phyloP scores from a whole-genome alignment of 345 rosid species.

The Populus alba region DNA sequence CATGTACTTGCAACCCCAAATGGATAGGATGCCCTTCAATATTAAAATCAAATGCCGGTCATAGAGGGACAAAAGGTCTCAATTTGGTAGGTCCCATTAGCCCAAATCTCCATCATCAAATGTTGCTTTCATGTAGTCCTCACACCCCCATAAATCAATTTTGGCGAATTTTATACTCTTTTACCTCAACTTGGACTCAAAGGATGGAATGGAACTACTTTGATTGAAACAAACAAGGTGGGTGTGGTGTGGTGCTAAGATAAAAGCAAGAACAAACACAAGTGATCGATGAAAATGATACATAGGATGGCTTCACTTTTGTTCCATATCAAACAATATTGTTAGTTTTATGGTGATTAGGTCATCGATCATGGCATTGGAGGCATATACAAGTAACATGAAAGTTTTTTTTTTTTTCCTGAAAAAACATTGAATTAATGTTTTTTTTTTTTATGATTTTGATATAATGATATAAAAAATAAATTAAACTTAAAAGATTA shows the following conservation, averaged over 20 bases:
- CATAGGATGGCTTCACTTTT: background rate
- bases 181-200: slow-evolving; percentile 2
- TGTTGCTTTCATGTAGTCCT: slow-evolving; percentile 18
- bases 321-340: background rate
- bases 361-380: background rate
- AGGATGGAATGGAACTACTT: slow-evolving; percentile 13
- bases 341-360: background rate
- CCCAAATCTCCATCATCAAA: slow-evolving; percentile 13
- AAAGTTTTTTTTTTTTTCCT: background rate
- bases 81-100: slow-evolving; percentile 6
- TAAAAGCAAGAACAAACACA: background rate
- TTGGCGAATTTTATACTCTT: background rate
- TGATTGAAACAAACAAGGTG: background rate
- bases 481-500: too few relatives aligned
- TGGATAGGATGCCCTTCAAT: background rate
- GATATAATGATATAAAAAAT: too few relatives aligned
- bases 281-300: background rate
- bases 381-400: background rate
- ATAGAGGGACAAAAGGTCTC: slow-evolving; percentile 29
- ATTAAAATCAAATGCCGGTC: slow-evolving; percentile 19
- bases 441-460: too few relatives aligned
- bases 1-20: slow-evolving; percentile 4
- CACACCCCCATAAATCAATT: background rate
- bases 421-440: too few relatives aligned
- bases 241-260: background rate